These are phyloP conservation scores for Trichomonascus vanleenenianus DNA, from an alignment of 805 yeast genomes.

Conservation along the genomic window DNA sequence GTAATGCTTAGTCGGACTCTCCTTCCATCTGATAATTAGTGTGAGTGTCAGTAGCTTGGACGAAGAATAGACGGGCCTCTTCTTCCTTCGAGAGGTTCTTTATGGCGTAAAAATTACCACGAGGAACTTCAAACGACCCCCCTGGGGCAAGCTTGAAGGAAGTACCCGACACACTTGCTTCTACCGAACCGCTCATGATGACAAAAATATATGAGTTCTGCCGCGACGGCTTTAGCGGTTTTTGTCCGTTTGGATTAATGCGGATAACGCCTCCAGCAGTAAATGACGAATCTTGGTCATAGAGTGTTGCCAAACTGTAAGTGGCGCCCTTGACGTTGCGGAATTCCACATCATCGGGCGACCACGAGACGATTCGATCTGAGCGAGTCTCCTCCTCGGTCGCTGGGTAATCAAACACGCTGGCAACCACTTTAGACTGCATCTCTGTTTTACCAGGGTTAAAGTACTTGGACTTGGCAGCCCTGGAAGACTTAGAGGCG, in stretches of 20 bases:
- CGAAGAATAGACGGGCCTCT: constrained; percentile 63
- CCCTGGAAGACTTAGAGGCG: background rate
- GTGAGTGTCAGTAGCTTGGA: constrained; percentile 42
- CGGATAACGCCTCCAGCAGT: constrained; percentile 15
- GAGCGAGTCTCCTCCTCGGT: constrained; percentile 33
- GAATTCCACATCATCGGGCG: constrained; percentile 38
- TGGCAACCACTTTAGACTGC: constrained; percentile 14
- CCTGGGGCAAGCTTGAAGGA: constrained; percentile 60
- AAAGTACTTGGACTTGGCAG: background rate
- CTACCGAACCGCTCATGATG: constrained; percentile 62
- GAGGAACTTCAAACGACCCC: constrained; percentile 75
- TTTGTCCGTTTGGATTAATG: constrained; percentile 38
- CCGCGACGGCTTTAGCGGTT: constrained; percentile 52
- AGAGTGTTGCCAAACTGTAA: constrained; percentile 56
- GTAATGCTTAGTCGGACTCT: too few species aligned
- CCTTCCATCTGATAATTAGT: background rate
- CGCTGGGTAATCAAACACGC: constrained; percentile 47
- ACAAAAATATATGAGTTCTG: constrained; percentile 67
- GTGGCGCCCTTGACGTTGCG: constrained; percentile 40
- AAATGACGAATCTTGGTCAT: constrained; percentile 32
- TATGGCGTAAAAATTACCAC: constrained; percentile 65
- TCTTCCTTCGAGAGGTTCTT: constrained; percentile 48
- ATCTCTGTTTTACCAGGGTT: constrained; percentile 2
- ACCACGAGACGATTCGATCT: constrained; percentile 51
- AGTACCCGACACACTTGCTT: constrained; percentile 54